A percentile compares a stretch with the other conserved stretches of the same genome.
phyloP scores from a whole-genome alignment of 805 yeast species.

The Groenewaldozyma tartarivorans region DNA sequence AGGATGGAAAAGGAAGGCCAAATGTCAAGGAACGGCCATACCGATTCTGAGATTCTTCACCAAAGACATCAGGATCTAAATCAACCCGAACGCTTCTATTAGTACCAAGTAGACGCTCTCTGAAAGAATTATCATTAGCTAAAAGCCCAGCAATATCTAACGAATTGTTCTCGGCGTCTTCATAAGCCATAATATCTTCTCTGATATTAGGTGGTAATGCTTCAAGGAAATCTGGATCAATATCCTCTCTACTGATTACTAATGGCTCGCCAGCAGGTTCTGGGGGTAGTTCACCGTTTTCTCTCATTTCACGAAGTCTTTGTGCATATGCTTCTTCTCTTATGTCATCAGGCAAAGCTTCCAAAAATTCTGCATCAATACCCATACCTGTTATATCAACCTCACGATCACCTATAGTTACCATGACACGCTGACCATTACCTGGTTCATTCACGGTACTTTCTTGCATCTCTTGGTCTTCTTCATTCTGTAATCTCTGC shows the following conservation, averaged over 20 bases:
- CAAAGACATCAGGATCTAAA: slow-evolving; percentile 20
- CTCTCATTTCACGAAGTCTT: slow-evolving; percentile 63
- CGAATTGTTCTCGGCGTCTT: slow-evolving; percentile 14
- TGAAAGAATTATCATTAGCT: not conserved
- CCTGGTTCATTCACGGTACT: slow-evolving; percentile 12
- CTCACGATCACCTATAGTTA: slow-evolving; percentile 63
- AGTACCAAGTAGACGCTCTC: not conserved
- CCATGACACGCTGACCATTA: slow-evolving; percentile 46
- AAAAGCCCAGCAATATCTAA: slow-evolving; percentile 11
- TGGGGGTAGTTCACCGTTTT: slow-evolving; percentile 2
- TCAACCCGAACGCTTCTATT: not conserved
- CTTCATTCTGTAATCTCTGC: slow-evolving; percentile 7
- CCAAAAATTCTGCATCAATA: slow-evolving; percentile 82
- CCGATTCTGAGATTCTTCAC: slow-evolving; percentile 27
- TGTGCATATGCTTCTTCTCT: slow-evolving; percentile 85
- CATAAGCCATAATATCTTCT: slow-evolving; percentile 19
- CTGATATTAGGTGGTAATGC: slow-evolving; percentile 66
- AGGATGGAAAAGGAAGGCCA: too few relatives aligned
- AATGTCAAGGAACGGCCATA: not conserved
- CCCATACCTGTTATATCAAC: slow-evolving; percentile 86
- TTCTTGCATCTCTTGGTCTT: slow-evolving; percentile 4
- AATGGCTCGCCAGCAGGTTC: slow-evolving; percentile 33
- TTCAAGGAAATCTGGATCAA: slow-evolving; percentile 70
- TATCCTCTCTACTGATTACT: slow-evolving; percentile 34
- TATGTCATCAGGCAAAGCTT: slow-evolving; percentile 87